Evolutionary conservation across 257 asterid species (phyloP), one percentile per base, ranked within the genome.

Genomic region (Hygrophila difformis): DNA sequence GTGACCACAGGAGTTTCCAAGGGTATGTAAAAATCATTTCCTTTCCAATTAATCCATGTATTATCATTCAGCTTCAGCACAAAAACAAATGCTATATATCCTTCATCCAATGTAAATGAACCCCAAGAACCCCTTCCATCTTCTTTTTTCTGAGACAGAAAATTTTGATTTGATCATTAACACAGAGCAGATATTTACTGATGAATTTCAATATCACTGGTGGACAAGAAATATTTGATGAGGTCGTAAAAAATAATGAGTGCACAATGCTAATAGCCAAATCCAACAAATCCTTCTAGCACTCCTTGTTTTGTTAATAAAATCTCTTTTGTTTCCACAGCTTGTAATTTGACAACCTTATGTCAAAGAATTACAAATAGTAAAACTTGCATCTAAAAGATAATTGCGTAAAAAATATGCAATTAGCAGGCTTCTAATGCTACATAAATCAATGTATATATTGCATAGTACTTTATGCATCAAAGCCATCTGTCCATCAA

Each of bases 11-110:
- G 52, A 51, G 60, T 67, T 60, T 86, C 15, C 15, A 91, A 59
- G 14, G 93, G 94, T 45, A 79, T 48, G 67, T 55, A 78, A 62
- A 91, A 91, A 70, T 91, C 95, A 37, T 76, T 72, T 23, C 98
- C 98, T 19, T 63, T 43, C 64, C 61, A 66, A 70, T 78, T 75
- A 69, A 91, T 61, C 98, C 98, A 91, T 11, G 76, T 75, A 33
- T 66, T 63, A 4, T 78, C 81, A 44, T 75, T 62, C 66, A 91
- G 73, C 75, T 79, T 91, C 75, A 91, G 68, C 66, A 68, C 98
- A 74, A 85, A 91, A 59, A 59, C 65, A 69, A 91, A 86, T 18
- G 78, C 92, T 3, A 65, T 49, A 63, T 57, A 64, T 35, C 70
- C 73, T 59, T 60, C 72, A 57, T 74, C 85, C 77, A 89, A 56